Base-by-base conservation (phyloP, 2,329 filamentous ascomycete genomes). In the Passalora sequoiae region DNA sequence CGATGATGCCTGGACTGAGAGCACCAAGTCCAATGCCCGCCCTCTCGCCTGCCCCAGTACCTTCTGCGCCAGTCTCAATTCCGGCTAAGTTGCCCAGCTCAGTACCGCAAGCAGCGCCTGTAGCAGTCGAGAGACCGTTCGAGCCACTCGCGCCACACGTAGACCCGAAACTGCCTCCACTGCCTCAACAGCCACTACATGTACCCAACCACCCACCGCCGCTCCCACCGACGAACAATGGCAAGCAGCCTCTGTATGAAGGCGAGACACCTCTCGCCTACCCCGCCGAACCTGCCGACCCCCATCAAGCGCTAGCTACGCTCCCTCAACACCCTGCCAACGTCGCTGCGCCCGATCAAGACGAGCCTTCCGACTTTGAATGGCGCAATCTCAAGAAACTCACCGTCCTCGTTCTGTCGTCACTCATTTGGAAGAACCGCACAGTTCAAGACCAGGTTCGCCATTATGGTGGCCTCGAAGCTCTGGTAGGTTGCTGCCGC, bases 341-440 rank as follows among this genome's bases (percentile, higher is more conserved):
- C 44, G 7, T 38, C 4, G 40, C 29, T 13, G 38, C 40, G 7
- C 48, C 47, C 16, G 60, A 60, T 73, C 73, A 77, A 45, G 78
- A 81, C 53, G 78, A 83, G 55, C 80, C 80, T 0, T 77, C 75
- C 0, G 78, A 81, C 53, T 83, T 83, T 46, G 79, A 83, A 62
- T 83, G 80, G 80, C 85, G 69, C 66, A 94, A 92, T 43, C 83
- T 96, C 58, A 97, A 97, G 69, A 92, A 89, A 37, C 81, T 95
- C 46, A 89, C 94, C 30, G 84, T 97, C 9, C 83, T 92, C 38
- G 92, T 96, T 25, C 78, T 97, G 8, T 89, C 87, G 0, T 88
- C 85, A 0, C 77, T 97, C 0, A 81, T 96, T 3, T 94, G 92
- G 74, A 92, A 92, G 37, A 87, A 85, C 55, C 77, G 83, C 1